Evolutionary conservation across 2,329 filamentous ascomycete genomes (phyloP), one percentile per base, ranked within the genome.

Genomic region (Sarocladiaceae sp.): DNA sequence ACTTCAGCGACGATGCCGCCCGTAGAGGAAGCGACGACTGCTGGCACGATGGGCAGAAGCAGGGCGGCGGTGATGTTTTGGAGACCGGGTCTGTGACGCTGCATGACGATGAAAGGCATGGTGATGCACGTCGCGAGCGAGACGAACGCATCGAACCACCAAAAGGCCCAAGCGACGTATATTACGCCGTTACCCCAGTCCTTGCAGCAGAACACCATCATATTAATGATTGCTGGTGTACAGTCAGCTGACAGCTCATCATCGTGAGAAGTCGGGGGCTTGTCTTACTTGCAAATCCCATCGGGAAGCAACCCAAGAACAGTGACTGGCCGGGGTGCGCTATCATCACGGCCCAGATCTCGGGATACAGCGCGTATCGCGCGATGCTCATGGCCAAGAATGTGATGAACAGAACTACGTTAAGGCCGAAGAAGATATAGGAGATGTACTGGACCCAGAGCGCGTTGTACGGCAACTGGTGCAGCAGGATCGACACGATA

Each of bases 291-390:
- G 80, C 76, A 47, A 86, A 73, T 0, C 73, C 81, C 78, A 86
- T 85, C 0, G 82, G 82, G 24, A 84, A 73, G 0, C 79, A 82
- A 0, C 77, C 83, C 3, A 88, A 62, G 51, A 87, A 88, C 44
- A 88, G 67, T 1, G 77, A 81, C 54, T 88, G 80, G 1, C 72
- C 73, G 1, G 80, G 81, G 55, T 88, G 79, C 2, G 67, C 63
- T 27, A 87, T 72, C 82, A 88, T 84, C 13, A 73, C 76, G 0
- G 47, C 55, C 73, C 81, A 87, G 23, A 85, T 79, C 47, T 75
- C 70, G 0, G 82, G 83, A 53, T 83, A 87, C 1, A 85, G 53
- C 0, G 65, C 64, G 53, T 87, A 88, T 4, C 83, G 72, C 3
- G 82, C 56, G 2, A 77, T 45, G 1, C 76, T 80, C 35, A 82